Evolutionary conservation across 768 basidiomycete genomes (phyloP).

Genomic region (Piloderma croceum): DNA sequence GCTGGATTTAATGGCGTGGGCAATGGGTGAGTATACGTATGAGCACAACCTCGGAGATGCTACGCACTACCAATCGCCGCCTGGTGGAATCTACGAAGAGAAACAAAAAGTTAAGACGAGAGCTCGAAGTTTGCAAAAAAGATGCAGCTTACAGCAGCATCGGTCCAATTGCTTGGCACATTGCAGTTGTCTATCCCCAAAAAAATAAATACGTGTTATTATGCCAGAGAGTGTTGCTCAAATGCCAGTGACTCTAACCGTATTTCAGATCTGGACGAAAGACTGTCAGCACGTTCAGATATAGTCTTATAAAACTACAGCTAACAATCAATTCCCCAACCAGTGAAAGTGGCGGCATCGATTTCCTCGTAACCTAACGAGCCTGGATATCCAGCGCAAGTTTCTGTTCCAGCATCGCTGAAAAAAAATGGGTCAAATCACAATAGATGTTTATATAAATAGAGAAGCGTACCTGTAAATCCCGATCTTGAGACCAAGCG

Average conservation of each 20-base stretch:
- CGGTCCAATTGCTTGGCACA: conserved; percentile 46
- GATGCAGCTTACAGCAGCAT: conserved; percentile 29
- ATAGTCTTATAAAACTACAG: background rate
- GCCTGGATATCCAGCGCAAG: conserved; percentile 50
- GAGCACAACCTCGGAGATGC: too few species aligned
- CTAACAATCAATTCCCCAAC: conserved; percentile 50
- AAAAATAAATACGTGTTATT: too few species aligned
- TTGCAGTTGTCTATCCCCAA: conserved; percentile 58
- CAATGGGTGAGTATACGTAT: too few species aligned
- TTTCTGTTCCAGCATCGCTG: conserved; percentile 49
- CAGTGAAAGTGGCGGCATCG: conserved; percentile 47
- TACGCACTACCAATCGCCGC: too few species aligned
- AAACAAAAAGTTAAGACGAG: too few species aligned
- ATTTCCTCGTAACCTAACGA: conserved; percentile 44
- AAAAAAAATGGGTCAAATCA: background rate
- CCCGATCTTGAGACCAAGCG: conserved; percentile 45
- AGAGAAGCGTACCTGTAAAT: conserved; percentile 39
- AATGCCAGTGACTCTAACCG: too few species aligned
- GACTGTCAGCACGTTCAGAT: background rate
- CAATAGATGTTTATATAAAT: too few species aligned
- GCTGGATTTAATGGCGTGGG: too few species aligned
- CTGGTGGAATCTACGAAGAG: too few species aligned
- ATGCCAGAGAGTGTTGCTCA: too few species aligned
- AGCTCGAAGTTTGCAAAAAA: too few species aligned
- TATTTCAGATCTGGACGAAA: conserved; percentile 41